These are phyloP conservation scores for Blyttiomyces sp. DNA, from an alignment of 371 early-diverging fungal species.

Conservation along the genomic window DNA sequence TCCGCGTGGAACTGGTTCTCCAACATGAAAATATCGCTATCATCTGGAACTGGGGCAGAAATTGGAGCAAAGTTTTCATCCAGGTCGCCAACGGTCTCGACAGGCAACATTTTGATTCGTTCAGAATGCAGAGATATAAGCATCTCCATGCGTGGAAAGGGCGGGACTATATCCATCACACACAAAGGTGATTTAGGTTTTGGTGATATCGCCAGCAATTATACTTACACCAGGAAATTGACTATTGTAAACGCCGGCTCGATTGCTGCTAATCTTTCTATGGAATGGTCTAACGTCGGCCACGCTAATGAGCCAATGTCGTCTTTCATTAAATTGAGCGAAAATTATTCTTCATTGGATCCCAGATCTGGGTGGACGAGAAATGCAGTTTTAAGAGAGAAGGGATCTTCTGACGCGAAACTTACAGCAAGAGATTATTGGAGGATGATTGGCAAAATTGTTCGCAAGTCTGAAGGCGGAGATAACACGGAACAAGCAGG, in stretches of 20 bases:
- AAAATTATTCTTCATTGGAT: constrained; percentile 43
- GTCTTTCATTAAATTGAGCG: constrained; percentile 35
- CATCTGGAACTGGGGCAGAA: constrained; percentile 39
- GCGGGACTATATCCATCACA: constrained; percentile 49
- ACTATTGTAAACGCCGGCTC: constrained; percentile 51
- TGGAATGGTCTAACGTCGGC: constrained; percentile 54
- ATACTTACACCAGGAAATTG: constrained; percentile 45
- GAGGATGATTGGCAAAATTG: constrained; percentile 42
- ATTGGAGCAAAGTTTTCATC: constrained; percentile 40
- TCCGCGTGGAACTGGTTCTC: constrained; percentile 41
- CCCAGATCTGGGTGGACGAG: constrained; percentile 52
- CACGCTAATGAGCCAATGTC: constrained; percentile 36
- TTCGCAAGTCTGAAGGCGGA: constrained; percentile 31
- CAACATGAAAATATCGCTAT: constrained; percentile 18
- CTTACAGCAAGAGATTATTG: constrained; percentile 46
- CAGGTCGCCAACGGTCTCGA: constrained; percentile 33
- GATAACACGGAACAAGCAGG: constrained; percentile 9
- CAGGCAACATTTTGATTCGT: constrained; percentile 39
- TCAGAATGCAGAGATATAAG: constrained; percentile 41
- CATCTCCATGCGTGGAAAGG: constrained; percentile 50
- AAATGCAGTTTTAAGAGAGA: constrained; percentile 29
- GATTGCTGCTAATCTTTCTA: constrained; percentile 45
- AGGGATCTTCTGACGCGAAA: constrained; percentile 17
- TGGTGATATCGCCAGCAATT: constrained; percentile 55
- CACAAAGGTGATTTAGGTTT: constrained; percentile 53